Conservation (phyloP, 2,329 filamentous ascomycete species). For the Arthrobotrys sinensis region DNA sequence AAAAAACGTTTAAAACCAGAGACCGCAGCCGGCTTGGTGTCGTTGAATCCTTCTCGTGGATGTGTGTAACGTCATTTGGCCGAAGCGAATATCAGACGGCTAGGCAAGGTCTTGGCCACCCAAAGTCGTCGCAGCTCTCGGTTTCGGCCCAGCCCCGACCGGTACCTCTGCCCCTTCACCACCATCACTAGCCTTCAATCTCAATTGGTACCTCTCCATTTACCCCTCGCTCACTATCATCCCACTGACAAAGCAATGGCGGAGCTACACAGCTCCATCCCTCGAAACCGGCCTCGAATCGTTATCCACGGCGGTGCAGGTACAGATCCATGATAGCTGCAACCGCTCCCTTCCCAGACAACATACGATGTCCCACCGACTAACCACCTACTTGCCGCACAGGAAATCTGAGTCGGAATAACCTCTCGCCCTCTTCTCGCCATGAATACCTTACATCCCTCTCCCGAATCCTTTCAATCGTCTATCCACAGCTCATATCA, state of each 20-base stretch:
- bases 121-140: too few relatives aligned
- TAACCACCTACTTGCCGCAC: not conserved
- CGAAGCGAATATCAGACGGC: not conserved
- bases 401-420: slow-evolving; percentile 69
- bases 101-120: not conserved
- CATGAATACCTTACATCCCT: slow-evolving; percentile 77
- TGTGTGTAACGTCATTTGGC: slow-evolving; percentile 5
- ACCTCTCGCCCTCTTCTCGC: slow-evolving; percentile 71
- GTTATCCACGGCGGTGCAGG: slow-evolving; percentile 60
- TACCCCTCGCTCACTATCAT: not conserved
- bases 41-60: not conserved
- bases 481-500: slow-evolving; percentile 67
- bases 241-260: not conserved
- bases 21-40: too few relatives aligned
- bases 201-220: not conserved
- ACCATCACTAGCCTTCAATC: not conserved
- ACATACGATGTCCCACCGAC: not conserved
- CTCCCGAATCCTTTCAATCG: slow-evolving; percentile 74
- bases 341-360: not conserved
- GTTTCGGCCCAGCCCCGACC: too few relatives aligned
- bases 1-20: too few relatives aligned
- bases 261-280: not conserved
- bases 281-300: slow-evolving; percentile 30
- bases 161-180: not conserved
- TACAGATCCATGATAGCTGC: not conserved